phyloP scores from a whole-genome alignment of 768 basidiomycete genomes.

The Chalciporus sphaerocephalus region DNA sequence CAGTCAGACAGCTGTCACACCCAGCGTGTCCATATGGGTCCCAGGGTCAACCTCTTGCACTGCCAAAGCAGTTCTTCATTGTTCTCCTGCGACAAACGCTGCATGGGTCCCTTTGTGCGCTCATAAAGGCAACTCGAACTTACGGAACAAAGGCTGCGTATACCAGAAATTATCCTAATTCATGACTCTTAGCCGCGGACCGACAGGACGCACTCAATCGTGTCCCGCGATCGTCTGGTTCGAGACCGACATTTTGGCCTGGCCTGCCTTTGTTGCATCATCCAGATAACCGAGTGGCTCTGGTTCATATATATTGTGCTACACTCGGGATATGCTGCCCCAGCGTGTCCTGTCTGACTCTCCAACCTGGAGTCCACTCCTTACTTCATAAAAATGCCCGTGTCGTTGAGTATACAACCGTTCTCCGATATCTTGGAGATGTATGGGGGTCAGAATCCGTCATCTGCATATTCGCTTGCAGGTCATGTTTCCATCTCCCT shows the following conservation, averaged over 20 bases:
- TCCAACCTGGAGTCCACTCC: constrained; percentile 10
- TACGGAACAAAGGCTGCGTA: constrained; percentile 24
- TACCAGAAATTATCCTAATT: background rate
- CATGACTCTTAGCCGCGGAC: background rate
- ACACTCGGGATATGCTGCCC: background rate
- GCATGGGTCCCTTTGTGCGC: constrained; percentile 24
- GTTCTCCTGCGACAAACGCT: constrained; percentile 19
- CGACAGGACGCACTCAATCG: constrained; percentile 2
- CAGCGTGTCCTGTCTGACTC: constrained; percentile 13
- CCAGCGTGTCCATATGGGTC: background rate
- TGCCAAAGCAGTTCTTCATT: constrained; percentile 28
- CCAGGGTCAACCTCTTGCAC: background rate
- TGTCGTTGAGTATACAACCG: constrained; percentile 62
- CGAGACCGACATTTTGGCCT: constrained; percentile 8
- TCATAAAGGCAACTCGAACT: constrained; percentile 23
- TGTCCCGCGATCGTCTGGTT: constrained; percentile 5
- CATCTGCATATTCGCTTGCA: constrained; percentile 79
- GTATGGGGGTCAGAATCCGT: constrained; percentile 62
- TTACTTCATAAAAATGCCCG: constrained; percentile 48
- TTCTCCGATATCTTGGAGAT: constrained; percentile 55
- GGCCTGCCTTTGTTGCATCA: constrained; percentile 30
- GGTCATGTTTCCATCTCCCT: constrained; percentile 72
- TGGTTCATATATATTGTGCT: constrained; percentile 24
- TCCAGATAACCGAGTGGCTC: constrained; percentile 27
- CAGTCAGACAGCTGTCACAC: background rate